Evolutionary conservation across 441 rosid species (phyloP).

Genomic region (Adansonia madagascariensis): DNA sequence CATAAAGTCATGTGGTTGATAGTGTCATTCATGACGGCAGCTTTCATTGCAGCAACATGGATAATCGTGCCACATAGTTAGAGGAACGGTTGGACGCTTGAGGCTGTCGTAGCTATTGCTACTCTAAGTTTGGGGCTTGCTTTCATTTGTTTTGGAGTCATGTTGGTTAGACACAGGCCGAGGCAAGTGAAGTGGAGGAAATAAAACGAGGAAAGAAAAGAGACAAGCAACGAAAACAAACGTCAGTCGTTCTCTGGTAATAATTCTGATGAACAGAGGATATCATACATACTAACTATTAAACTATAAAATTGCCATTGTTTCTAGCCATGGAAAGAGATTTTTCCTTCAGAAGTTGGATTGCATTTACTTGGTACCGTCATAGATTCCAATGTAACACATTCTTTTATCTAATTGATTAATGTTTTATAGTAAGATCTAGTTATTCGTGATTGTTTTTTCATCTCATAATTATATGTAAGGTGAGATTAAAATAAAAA

Average conservation of each 20-base stretch:
- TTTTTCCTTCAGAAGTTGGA: no score
- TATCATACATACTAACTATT: not conserved
- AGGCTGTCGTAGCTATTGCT: not conserved
- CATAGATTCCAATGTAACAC: no score
- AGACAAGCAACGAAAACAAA: not conserved
- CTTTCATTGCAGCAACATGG: slow-evolving; percentile 38
- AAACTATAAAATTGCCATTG: not conserved
- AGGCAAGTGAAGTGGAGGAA: slow-evolving; percentile 34
- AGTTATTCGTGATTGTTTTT: no score
- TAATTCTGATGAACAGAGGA: not conserved
- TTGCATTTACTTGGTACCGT: no score
- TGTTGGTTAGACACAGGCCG: slow-evolving; percentile 25
- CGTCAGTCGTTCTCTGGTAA: not conserved
- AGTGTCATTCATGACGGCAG: slow-evolving; percentile 37
- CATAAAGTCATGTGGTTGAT: slow-evolving; percentile 46
- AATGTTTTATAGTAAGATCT: no score
- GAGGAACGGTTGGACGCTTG: slow-evolving; percentile 20
- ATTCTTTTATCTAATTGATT: no score
- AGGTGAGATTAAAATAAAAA: no score
- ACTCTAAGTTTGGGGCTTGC: slow-evolving; percentile 23
- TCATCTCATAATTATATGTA: no score
- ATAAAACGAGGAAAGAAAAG: not conserved
- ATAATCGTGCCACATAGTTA: slow-evolving; percentile 27
- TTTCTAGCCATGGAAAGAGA: no score
- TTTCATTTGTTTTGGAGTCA: slow-evolving; percentile 29